phyloP scores from a whole-genome alignment of 768 basidiomycete species.

The Podaxis pistillaris region DNA sequence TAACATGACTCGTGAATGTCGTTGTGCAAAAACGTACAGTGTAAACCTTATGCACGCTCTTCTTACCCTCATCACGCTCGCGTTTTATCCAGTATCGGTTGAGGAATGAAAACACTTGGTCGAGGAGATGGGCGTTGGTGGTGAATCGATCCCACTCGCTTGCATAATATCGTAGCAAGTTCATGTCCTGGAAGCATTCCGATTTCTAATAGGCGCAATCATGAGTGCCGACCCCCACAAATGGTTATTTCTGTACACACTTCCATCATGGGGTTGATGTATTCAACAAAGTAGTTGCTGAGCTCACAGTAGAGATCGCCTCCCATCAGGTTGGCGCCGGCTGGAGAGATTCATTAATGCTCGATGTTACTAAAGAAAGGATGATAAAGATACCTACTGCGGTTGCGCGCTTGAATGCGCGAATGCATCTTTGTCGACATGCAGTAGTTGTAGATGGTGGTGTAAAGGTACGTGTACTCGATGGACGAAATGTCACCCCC shows the following conservation, averaged over 20 bases:
- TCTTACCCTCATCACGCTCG: too few relatives aligned
- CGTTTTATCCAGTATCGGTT: too few relatives aligned
- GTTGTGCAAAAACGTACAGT: constrained; percentile 57
- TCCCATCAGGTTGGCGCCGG: constrained; percentile 95
- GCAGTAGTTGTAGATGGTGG: constrained; percentile 98
- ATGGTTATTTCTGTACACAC: constrained; percentile 22
- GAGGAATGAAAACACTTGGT: too few relatives aligned
- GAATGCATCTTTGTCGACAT: constrained; percentile 83
- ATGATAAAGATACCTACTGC: constrained; percentile 54
- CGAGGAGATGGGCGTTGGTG: too few relatives aligned
- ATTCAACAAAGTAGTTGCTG: constrained; percentile 81
- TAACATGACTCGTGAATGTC: too few relatives aligned
- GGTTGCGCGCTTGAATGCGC: constrained; percentile 51
- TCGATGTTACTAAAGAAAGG: constrained; percentile 33
- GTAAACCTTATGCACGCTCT: too few relatives aligned
- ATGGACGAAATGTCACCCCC: constrained; percentile 72
- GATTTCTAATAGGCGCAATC: constrained; percentile 54
- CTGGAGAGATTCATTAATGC: constrained; percentile 26
- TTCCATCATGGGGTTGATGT: constrained; percentile 71
- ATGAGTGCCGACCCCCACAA: constrained; percentile 16
- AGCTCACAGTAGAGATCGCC: constrained; percentile 95
- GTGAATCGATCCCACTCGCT: constrained; percentile 95
- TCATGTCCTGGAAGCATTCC: constrained; percentile 79
- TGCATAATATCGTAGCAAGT: constrained; percentile 88
- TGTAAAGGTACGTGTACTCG: constrained; percentile 82